These are phyloP conservation scores for Podospora conica DNA, from an alignment of 495 filamentous ascomycete species.

Conservation along the genomic window DNA sequence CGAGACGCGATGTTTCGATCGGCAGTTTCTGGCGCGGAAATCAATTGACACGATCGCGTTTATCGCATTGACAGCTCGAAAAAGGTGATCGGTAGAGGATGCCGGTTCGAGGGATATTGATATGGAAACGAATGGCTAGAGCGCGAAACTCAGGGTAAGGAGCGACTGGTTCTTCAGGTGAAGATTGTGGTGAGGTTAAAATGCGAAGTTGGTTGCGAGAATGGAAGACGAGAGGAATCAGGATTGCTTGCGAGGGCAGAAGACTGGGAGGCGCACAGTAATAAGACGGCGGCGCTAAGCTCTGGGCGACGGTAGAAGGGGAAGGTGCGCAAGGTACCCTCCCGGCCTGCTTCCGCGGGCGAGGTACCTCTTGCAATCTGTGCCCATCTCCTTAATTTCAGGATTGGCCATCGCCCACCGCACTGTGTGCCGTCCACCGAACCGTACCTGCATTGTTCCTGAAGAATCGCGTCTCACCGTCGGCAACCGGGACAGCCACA, in stretches of 20 bases:
- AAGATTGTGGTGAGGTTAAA: constrained; percentile 10
- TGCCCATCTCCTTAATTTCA: constrained; percentile 31
- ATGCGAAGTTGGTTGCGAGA: constrained; percentile 3
- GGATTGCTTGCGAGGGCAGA: constrained; percentile 6
- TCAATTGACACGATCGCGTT: neutral
- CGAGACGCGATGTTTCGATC: neutral
- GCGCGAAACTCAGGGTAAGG: constrained; percentile 26
- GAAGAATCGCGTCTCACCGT: neutral
- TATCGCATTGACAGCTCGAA: neutral
- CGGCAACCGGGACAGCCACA: constrained; percentile 3
- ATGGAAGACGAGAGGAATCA: constrained; percentile 9
- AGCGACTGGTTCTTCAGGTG: constrained; percentile 22
- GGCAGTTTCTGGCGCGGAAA: neutral
- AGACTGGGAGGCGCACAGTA: constrained; percentile 5
- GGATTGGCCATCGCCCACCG: constrained; percentile 1
- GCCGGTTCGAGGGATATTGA: constrained; percentile 9
- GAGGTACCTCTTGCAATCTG: constrained; percentile 17
- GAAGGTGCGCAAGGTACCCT: constrained; percentile 11
- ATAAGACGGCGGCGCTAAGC: constrained; percentile 16
- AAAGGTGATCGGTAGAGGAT: neutral
- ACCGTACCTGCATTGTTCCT: constrained; percentile 20
- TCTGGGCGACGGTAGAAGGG: neutral
- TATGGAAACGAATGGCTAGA: constrained; percentile 35
- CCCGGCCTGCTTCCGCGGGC: constrained; percentile 8
- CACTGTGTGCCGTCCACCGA: constrained; percentile 12